Evolutionary conservation across 495 filamentous ascomycete genomes (phyloP), one percentile per base, ranked within the genome.

Genomic region (Tetracladium setigerum): DNA sequence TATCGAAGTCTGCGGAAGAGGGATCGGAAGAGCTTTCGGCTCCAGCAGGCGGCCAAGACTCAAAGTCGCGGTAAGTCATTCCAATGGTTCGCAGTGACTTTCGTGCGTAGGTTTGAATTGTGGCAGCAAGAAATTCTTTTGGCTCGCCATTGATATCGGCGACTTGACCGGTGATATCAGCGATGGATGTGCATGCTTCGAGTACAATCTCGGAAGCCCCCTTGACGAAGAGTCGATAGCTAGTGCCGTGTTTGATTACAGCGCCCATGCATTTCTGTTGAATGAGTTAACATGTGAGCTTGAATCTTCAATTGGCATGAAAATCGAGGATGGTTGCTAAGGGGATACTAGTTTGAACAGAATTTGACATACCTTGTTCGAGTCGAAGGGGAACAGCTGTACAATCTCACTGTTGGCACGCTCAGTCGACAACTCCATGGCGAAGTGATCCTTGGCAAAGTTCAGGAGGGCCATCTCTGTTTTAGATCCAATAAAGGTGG

Each of bases 161-260:
- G n/a, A n/a, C n/a, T n/a, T n/a, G n/a, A n/a, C n/a, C n/a, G n/a
- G n/a, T n/a, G n/a, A n/a, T n/a, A n/a, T n/a, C n/a, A n/a, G n/a
- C n/a, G 40, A 87, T 81, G 19, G 72, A 72, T 1, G 81, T 78
- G 52, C 84, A 87, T 56, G 81, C 82, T 14, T 61, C 65, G 24
- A 90, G 69, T 56, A 95, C 63, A 42, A 92, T 87, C 53, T 92
- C 87, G 1, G 87, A 88, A n/a, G 87, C 87, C 36, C 87, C 87
- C 65, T 92, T 92, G 58, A 91, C 77, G 49, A 81, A 73, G 57
- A 91, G 77, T 10, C 87, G 74, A 53, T 74, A 81, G 30, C 79
- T 79, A 44, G 81, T 75, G 12, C 68, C 61, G 13, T 84, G 64
- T 53, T 79, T 78, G 16, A 82, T 61, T 5, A 88, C 82, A 11